Percentiles rank a stretch among this genome's conserved stretches.
Conservation (phyloP, 345 rosid genomes). For the Salix purpurea region DNA sequence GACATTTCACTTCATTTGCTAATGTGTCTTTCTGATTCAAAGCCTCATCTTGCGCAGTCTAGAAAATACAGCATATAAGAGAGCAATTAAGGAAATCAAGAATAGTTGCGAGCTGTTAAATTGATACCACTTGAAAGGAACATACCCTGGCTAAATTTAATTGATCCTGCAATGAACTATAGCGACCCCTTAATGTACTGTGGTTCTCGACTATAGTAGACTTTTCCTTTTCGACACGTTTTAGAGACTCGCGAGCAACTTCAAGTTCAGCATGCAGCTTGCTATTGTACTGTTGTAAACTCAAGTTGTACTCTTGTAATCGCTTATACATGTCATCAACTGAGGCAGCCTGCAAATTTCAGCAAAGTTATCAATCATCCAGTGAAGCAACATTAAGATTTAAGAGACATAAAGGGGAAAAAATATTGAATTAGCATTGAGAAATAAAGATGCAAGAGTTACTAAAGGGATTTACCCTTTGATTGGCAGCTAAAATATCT, state of each 20-base stretch:
- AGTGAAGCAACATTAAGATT: not conserved
- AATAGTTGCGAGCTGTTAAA: not conserved
- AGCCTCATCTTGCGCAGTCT: slow-evolving; percentile 81
- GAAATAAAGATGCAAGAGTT: not conserved
- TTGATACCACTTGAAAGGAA: not conserved
- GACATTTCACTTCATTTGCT: slow-evolving; percentile 56
- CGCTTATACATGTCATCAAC: slow-evolving; percentile 72
- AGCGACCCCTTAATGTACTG: slow-evolving; percentile 76
- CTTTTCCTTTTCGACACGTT: slow-evolving; percentile 75
- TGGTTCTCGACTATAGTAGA: slow-evolving; percentile 72
- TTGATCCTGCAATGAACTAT: slow-evolving; percentile 76
- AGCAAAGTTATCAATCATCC: slow-evolving; percentile 1
- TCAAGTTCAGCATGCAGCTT: slow-evolving; percentile 69
- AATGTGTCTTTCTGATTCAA: slow-evolving; percentile 57
- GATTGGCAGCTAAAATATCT: slow-evolving; percentile 60
- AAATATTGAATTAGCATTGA: not conserved
- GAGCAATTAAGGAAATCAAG: not conserved
- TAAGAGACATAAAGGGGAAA: not conserved
- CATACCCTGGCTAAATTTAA: slow-evolving; percentile 62
- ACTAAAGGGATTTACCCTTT: slow-evolving; percentile 42
- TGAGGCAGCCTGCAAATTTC: slow-evolving; percentile 46
- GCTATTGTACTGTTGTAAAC: slow-evolving; percentile 75
- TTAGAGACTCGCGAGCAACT: slow-evolving; percentile 48
- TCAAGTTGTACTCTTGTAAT: slow-evolving; percentile 74
- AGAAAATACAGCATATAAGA: not conserved